A percentile compares a stretch with the other conserved stretches of the same genome.
These are phyloP conservation scores for Arabidopsis lyrata DNA, from an alignment of 441 rosid species.

Conservation along the genomic window DNA sequence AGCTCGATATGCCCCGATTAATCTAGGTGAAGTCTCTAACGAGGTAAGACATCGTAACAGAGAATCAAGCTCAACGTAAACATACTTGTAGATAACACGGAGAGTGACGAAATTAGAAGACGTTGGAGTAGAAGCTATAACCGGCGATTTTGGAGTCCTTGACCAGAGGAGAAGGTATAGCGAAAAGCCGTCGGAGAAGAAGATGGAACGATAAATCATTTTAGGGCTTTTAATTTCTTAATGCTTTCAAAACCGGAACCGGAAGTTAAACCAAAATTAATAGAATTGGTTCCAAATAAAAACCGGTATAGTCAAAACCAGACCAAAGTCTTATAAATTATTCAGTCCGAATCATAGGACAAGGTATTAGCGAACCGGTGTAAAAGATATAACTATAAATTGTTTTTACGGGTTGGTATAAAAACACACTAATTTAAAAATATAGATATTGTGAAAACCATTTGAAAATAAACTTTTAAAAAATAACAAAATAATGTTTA, in stretches of 20 bases:
- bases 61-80: neutral
- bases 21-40: neutral
- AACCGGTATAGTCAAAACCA: neutral
- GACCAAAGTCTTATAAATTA: neutral
- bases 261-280: slow-evolving; percentile 8
- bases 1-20: neutral
- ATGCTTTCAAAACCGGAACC: slow-evolving; percentile 11
- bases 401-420: too few species aligned
- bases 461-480: too few species aligned
- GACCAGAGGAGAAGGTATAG: slow-evolving; percentile 9
- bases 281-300: neutral
- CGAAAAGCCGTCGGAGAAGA: slow-evolving; percentile 9
- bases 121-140: neutral
- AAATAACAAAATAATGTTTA: too few species aligned
- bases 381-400: too few species aligned
- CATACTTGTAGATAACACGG: neutral
- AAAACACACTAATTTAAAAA: too few species aligned
- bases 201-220: neutral
- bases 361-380: too few species aligned
- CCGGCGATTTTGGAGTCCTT: slow-evolving; percentile 29
- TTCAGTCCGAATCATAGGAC: too few species aligned
- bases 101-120: neutral
- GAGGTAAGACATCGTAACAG: neutral
- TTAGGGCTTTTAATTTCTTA: slow-evolving; percentile 12
- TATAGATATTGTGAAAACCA: too few species aligned